These are phyloP conservation scores for Sphaceloma murrayae DNA, from an alignment of 2,329 filamentous ascomycete genomes.

Conservation along the genomic window DNA sequence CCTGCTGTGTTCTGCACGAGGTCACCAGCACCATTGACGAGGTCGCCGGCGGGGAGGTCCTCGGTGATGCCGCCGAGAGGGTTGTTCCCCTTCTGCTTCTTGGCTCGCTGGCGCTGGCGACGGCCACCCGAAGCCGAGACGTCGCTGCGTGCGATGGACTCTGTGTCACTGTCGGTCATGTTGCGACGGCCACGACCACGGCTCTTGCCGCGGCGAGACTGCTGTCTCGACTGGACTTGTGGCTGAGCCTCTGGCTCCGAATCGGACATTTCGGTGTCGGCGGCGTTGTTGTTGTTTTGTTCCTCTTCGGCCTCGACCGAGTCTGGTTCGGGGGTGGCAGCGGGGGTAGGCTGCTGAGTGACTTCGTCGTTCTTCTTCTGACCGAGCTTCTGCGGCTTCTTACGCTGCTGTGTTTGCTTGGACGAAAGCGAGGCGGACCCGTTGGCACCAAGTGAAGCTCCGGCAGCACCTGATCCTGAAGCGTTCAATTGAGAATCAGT, in stretches of 20 bases:
- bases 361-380: slow-evolving; percentile 25
- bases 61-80: slow-evolving; percentile 50
- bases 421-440: slow-evolving; percentile 13
- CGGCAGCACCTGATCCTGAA: slow-evolving; percentile 5
- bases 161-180: slow-evolving; percentile 40
- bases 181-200: slow-evolving; percentile 39
- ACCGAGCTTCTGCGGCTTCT: slow-evolving; percentile 41
- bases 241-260: slow-evolving; percentile 34
- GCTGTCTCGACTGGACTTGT: slow-evolving; percentile 30
- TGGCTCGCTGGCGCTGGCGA: slow-evolving; percentile 45
- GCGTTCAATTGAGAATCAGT: slow-evolving; percentile 7
- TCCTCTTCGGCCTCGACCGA: slow-evolving; percentile 23
- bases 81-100: slow-evolving; percentile 40
- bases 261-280: slow-evolving; percentile 28
- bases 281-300: slow-evolving; percentile 30
- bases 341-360: slow-evolving; percentile 40
- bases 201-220: slow-evolving; percentile 41
- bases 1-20: slow-evolving; percentile 49
- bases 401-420: slow-evolving; percentile 26
- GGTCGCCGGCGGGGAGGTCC: slow-evolving; percentile 42
- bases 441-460: slow-evolving; percentile 9
- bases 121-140: slow-evolving; percentile 46
- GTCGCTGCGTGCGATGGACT: slow-evolving; percentile 46
- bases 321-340: slow-evolving; percentile 26
- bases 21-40: slow-evolving; percentile 44